Conservation (phyloP, 768 basidiomycete species). For the Podaxis sp. region DNA sequence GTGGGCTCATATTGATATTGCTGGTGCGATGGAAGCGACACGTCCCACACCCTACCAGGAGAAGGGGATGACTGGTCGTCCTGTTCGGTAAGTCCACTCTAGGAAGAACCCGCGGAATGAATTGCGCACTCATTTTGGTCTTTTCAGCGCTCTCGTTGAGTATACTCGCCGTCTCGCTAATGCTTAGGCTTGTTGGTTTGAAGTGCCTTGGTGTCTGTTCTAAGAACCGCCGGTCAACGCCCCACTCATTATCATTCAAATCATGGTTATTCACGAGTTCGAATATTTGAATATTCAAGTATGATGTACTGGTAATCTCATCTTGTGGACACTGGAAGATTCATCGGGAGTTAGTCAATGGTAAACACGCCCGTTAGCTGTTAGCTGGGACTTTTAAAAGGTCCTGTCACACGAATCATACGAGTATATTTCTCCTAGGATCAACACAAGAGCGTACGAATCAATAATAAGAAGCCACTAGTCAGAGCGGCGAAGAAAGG, state of each 20-base stretch:
- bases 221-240: not conserved
- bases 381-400: not conserved
- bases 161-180: conserved; percentile 31
- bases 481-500: not conserved
- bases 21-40: conserved; percentile 68
- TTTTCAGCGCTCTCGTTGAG: conserved; percentile 33
- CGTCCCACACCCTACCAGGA: conserved; percentile 58
- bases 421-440: not conserved
- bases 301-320: no score
- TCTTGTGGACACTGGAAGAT: not conserved
- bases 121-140: not conserved
- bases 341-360: not conserved
- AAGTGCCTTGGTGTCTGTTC: not conserved
- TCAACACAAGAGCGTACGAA: not conserved
- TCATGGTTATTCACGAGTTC: not conserved
- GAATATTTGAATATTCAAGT: not conserved
- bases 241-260: no score
- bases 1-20: conserved; percentile 91
- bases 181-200: conserved; percentile 15
- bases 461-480: not conserved
- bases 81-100: conserved; percentile 54
- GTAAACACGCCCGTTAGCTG: not conserved
- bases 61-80: conserved; percentile 77
- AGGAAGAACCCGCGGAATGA: not conserved
- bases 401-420: not conserved